A percentile compares a stretch with the other conserved stretches of the same genome.
Evolutionary conservation across 2,329 filamentous ascomycete species (phyloP).

Genomic region (Tolypocladium sp.): DNA sequence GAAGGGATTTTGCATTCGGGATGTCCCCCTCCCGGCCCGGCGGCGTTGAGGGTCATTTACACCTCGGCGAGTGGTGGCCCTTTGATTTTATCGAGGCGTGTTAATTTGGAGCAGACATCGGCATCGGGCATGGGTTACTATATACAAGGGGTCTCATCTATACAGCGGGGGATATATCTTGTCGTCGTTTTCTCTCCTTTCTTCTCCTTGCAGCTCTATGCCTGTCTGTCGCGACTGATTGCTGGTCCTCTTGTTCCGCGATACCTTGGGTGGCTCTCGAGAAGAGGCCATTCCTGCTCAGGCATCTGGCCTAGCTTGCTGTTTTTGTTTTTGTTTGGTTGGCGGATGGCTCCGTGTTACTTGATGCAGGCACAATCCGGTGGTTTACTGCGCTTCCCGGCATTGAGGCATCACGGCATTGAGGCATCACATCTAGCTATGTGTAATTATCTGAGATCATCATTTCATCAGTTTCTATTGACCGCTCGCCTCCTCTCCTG

Average conservation of each 20-base stretch:
- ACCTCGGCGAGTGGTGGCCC: not conserved
- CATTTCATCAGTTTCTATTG: not conserved
- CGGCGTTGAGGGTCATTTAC: slow-evolving; percentile 5
- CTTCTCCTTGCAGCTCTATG: not conserved
- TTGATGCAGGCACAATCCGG: not conserved
- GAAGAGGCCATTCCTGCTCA: slow-evolving; percentile 1
- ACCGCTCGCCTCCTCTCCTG: not conserved
- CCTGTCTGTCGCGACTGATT: not conserved
- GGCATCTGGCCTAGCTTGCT: not conserved
- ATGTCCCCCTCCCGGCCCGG: not conserved
- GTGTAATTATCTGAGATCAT: not conserved
- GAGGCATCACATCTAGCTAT: not conserved
- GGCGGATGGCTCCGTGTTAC: not conserved
- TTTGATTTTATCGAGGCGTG: not conserved
- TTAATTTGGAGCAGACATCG: not conserved
- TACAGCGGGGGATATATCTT: slow-evolving; percentile 6
- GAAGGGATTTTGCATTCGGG: slow-evolving; percentile 1
- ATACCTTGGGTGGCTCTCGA: slow-evolving; percentile 10
- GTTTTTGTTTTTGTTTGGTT: not conserved
- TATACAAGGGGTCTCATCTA: slow-evolving; percentile 2
- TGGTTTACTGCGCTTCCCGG: not conserved
- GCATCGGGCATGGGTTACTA: slow-evolving; percentile 2
- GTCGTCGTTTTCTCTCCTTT: not conserved
- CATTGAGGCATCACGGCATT: not conserved
- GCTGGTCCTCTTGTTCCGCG: not conserved